These are phyloP conservation scores for Pythium folliculosum DNA, from an alignment of 352 stramenopile genomes.

Conservation along the genomic window DNA sequence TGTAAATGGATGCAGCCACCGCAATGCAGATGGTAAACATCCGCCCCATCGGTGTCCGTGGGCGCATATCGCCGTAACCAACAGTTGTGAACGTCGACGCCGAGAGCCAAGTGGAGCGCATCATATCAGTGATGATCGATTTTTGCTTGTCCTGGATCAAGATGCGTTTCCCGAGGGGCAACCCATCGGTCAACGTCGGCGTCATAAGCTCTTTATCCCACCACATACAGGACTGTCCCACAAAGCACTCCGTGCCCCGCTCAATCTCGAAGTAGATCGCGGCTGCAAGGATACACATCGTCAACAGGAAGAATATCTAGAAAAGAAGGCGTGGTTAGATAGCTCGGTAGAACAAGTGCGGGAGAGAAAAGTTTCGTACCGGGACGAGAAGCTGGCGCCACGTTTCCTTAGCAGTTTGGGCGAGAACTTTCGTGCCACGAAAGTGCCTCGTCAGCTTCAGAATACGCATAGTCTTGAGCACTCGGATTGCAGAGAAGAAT, in stretches of 20 bases:
- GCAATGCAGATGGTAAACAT: conserved; percentile 69
- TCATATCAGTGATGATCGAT: conserved; percentile 67
- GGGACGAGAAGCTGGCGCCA: conserved; percentile 67
- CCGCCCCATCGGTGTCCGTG: conserved; percentile 62
- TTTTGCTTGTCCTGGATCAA: conserved; percentile 57
- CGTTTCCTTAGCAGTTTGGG: conserved; percentile 52
- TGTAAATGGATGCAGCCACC: conserved; percentile 67
- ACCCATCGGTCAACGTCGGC: conserved; percentile 31
- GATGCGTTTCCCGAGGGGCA: conserved; percentile 60
- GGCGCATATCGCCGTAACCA: conserved; percentile 69
- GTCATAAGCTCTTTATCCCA: conserved; percentile 62
- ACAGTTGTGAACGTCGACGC: conserved; percentile 72
- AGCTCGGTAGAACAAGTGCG: too few species aligned
- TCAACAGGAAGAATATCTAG: conserved; percentile 79
- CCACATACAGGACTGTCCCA: conserved; percentile 55
- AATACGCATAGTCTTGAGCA: conserved; percentile 76
- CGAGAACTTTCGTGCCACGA: conserved; percentile 60
- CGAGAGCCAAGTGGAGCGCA: conserved; percentile 70
- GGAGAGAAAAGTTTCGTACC: conserved; percentile 33
- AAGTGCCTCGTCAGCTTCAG: conserved; percentile 77
- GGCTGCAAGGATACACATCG: conserved; percentile 58
- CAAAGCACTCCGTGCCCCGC: conserved; percentile 66
- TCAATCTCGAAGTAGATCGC: conserved; percentile 79
- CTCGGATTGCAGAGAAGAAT: conserved; percentile 63
- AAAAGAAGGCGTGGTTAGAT: too few species aligned